Evolutionary conservation across 495 filamentous ascomycete species (phyloP).

Genomic region (Neurospora sp.): DNA sequence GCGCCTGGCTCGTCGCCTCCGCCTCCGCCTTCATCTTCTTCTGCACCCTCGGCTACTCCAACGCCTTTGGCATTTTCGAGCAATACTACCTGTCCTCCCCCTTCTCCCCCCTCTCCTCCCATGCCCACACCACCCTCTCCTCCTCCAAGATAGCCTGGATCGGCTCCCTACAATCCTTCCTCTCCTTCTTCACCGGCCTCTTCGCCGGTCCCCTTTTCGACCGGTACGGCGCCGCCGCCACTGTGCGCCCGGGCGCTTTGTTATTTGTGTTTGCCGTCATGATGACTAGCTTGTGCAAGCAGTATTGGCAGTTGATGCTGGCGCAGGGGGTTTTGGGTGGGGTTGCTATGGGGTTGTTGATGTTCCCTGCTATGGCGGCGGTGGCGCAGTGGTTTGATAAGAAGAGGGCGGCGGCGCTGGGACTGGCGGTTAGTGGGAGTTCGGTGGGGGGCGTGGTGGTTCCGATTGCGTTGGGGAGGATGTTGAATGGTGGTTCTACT

Average conservation of each 20-base stretch:
- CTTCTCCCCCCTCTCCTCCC: neutral
- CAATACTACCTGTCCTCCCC: conserved; percentile 38
- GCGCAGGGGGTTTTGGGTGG: conserved; percentile 50
- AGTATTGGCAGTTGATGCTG: conserved; percentile 55
- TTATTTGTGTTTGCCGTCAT: conserved; percentile 36
- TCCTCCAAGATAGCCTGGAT: conserved; percentile 49
- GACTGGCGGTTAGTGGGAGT: conserved; percentile 44
- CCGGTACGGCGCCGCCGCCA: conserved; percentile 32
- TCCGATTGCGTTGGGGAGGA: conserved; percentile 32
- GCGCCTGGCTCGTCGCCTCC: conserved; percentile 18
- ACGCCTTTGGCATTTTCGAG: conserved; percentile 52
- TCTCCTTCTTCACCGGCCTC: conserved; percentile 34
- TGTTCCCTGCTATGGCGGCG: conserved; percentile 42
- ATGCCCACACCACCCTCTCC: conserved; percentile 31
- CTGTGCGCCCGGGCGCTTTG: conserved; percentile 29
- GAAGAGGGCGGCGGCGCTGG: conserved; percentile 44
- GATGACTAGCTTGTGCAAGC: conserved; percentile 46
- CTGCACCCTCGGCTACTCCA: conserved; percentile 49
- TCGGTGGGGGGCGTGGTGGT: conserved; percentile 49
- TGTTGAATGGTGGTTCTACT: conserved; percentile 21
- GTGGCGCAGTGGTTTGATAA: conserved; percentile 46
- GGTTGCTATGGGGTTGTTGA: conserved; percentile 36
- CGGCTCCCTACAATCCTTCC: conserved; percentile 37
- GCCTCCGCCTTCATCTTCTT: conserved; percentile 29
- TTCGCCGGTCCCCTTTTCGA: conserved; percentile 44